Evolutionary conservation across 2,329 filamentous ascomycete genomes (phyloP).

Genomic region (Microthyrium microscopicum): DNA sequence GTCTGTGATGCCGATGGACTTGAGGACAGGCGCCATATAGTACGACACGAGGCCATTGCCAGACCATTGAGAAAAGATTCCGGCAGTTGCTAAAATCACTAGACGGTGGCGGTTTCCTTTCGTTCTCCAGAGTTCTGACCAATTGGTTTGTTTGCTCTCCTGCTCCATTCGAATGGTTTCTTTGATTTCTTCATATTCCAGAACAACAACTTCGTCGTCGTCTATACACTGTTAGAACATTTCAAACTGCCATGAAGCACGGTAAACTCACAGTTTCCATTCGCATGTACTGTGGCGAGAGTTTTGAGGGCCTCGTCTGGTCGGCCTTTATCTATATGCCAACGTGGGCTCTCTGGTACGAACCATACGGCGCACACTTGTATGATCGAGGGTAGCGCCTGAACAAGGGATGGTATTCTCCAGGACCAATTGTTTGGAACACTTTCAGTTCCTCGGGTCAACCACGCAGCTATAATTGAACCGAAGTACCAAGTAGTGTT

Average conservation of each 20-base stretch:
- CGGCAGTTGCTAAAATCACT: slow-evolving; percentile 35
- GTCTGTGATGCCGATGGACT: slow-evolving; percentile 18
- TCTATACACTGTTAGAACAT: slow-evolving; percentile 2
- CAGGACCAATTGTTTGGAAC: slow-evolving; percentile 30
- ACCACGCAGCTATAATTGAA: slow-evolving; percentile 32
- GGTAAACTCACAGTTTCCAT: slow-evolving; percentile 28
- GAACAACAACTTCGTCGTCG: slow-evolving; percentile 44
- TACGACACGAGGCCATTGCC: slow-evolving; percentile 35
- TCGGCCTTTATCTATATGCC: slow-evolving; percentile 36
- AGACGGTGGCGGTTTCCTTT: slow-evolving; percentile 38
- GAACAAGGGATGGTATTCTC: slow-evolving; percentile 37
- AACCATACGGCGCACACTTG: slow-evolving; percentile 31
- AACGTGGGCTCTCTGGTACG: slow-evolving; percentile 44
- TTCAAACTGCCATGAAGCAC: background rate
- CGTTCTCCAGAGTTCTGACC: slow-evolving; percentile 15
- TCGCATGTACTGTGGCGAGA: slow-evolving; percentile 46
- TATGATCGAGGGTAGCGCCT: slow-evolving; percentile 29
- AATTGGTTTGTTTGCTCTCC: slow-evolving; percentile 32
- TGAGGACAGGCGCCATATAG: slow-evolving; percentile 20
- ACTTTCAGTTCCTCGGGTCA: slow-evolving; percentile 27
- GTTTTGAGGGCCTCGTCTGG: slow-evolving; percentile 40
- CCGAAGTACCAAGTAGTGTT: slow-evolving; percentile 18
- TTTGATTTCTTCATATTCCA: slow-evolving; percentile 50
- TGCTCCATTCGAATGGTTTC: slow-evolving; percentile 45
- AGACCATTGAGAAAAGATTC: slow-evolving; percentile 41